Conservation (phyloP, 163 green algal species). For the Scenedesmus sp. region DNA sequence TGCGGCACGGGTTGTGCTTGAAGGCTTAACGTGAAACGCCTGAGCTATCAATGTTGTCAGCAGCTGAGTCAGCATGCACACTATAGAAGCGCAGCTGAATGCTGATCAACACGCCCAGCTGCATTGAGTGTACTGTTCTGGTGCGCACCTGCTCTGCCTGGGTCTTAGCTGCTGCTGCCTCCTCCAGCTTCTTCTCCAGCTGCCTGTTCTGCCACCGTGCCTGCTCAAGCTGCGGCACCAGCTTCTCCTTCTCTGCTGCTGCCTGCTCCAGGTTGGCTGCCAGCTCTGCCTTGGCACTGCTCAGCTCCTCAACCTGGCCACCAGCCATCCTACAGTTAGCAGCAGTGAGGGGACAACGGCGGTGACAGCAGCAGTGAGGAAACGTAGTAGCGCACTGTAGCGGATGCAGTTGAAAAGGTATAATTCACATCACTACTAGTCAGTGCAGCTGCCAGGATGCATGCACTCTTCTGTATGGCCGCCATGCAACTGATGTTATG, state of each 20-base stretch:
- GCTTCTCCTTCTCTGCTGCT: slow-evolving; percentile 67
- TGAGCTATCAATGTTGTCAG: neutral
- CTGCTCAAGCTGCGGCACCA: slow-evolving; percentile 77
- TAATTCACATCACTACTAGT: too few species aligned
- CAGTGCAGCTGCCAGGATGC: too few species aligned
- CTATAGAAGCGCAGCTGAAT: neutral
- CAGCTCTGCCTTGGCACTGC: slow-evolving; percentile 66
- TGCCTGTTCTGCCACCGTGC: slow-evolving; percentile 72
- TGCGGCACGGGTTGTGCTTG: too few species aligned
- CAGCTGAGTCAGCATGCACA: neutral
- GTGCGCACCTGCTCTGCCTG: slow-evolving; percentile 47
- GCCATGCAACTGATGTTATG: neutral
- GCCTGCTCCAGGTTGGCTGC: slow-evolving; percentile 29
- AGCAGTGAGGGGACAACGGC: neutral
- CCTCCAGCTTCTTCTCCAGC: slow-evolving; percentile 74
- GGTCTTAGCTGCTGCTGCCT: slow-evolving; percentile 41
- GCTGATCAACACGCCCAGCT: neutral
- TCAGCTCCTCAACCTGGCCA: slow-evolving; percentile 62
- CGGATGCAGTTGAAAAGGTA: too few species aligned
- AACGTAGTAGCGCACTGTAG: neutral
- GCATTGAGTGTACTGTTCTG: neutral
- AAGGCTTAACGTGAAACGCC: too few species aligned
- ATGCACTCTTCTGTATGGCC: too few species aligned
- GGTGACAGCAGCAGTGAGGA: neutral
- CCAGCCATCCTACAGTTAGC: slow-evolving; percentile 60